A percentile compares a stretch with the other conserved stretches of the same genome.
phyloP scores from a whole-genome alignment of 768 basidiomycete genomes.

The Chalciporus piperatus region DNA sequence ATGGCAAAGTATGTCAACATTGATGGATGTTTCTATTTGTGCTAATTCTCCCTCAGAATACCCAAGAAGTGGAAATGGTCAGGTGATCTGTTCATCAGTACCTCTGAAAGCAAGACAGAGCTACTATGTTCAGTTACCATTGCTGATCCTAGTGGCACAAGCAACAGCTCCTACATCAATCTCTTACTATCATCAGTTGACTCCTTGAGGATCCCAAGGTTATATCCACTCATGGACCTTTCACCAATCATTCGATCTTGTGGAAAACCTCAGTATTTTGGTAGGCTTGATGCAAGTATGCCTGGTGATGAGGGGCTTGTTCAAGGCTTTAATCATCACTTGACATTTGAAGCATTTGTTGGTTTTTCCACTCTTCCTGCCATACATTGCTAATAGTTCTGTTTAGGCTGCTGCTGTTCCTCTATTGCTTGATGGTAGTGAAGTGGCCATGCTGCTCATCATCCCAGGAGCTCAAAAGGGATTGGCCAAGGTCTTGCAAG shows the following conservation, averaged over 20 bases:
- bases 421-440: constrained; percentile 42
- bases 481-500: constrained; percentile 39
- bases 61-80: constrained; percentile 66
- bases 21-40: neutral
- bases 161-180: constrained; percentile 48
- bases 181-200: constrained; percentile 41
- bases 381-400: constrained; percentile 1
- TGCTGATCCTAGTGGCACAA: constrained; percentile 41
- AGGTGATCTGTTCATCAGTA: constrained; percentile 49
- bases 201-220: constrained; percentile 42
- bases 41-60: constrained; percentile 38
- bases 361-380: constrained; percentile 12
- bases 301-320: constrained; percentile 41
- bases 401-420: constrained; percentile 50
- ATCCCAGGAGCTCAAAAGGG: constrained; percentile 39
- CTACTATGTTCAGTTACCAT: constrained; percentile 50
- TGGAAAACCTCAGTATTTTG: constrained; percentile 50
- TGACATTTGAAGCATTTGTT: constrained; percentile 50
- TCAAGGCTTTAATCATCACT: constrained; percentile 40
- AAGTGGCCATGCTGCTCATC: constrained; percentile 56
- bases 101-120: constrained; percentile 36
- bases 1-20: constrained; percentile 26
- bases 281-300: constrained; percentile 41
- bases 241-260: constrained; percentile 47
- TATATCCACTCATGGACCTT: constrained; percentile 51